A percentile compares a stretch with the other conserved stretches of the same genome.
Conservation (phyloP, 129 eudicot species). For the Flaveria sonorensis region DNA sequence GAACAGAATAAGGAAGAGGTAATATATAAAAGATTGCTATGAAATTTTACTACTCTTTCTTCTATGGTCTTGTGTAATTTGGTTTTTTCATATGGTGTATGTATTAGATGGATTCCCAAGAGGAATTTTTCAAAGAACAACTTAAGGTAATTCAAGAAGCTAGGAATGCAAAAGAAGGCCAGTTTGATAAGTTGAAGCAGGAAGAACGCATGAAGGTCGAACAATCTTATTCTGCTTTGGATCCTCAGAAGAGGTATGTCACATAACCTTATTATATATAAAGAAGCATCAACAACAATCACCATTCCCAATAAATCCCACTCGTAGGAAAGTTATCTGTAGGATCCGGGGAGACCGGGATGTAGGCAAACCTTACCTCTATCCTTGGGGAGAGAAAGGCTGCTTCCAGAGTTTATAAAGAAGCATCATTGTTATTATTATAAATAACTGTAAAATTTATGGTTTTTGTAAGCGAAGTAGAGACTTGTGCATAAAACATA, state of each 20-base stretch:
- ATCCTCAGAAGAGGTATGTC: constrained; percentile 46
- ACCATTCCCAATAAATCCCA: no score
- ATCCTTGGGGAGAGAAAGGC: no score
- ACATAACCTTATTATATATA: neutral
- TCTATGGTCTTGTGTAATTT: neutral
- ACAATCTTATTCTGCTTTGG: constrained; percentile 36
- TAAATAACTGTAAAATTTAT: neutral
- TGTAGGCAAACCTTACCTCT: no score
- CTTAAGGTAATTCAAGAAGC: constrained; percentile 47
- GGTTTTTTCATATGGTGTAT: neutral
- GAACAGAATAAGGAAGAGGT: constrained; percentile 76
- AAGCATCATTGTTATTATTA: neutral
- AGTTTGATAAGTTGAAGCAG: constrained; percentile 67
- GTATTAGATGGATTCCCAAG: constrained; percentile 77
- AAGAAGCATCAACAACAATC: no score
- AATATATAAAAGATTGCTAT: constrained; percentile 3
- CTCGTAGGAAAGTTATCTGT: no score
- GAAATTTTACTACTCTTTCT: neutral
- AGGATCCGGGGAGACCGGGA: no score
- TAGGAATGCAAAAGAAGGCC: constrained; percentile 47
- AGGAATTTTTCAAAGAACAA: constrained; percentile 70
- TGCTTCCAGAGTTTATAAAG: no score
- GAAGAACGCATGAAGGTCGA: constrained; percentile 48
- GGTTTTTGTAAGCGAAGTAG: neutral
- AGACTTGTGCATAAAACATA: neutral